Conservation (phyloP, 192 early-diverging fungal genomes). For the Coemansia sp. region DNA sequence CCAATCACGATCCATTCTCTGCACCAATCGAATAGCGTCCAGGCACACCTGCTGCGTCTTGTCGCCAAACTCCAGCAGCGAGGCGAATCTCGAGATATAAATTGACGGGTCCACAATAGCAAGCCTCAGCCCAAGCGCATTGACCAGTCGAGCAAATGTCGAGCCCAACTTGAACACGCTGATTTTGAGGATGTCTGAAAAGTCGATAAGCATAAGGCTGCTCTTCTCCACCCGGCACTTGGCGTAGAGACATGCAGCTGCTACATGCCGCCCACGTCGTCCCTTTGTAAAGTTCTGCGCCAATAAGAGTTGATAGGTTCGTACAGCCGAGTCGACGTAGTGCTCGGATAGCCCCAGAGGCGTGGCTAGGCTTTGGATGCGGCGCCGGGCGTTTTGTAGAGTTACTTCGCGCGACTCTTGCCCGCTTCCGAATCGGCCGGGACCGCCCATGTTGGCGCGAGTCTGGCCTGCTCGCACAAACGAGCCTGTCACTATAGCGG, state of each 20-base stretch:
- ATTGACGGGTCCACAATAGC: constrained; percentile 91
- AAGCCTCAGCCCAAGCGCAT: constrained; percentile 62
- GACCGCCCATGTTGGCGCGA: constrained; percentile 53
- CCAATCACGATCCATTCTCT: constrained; percentile 95
- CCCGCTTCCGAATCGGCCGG: constrained; percentile 50
- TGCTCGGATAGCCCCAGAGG: constrained; percentile 73
- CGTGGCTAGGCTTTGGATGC: constrained; percentile 75
- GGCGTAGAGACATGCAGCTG: constrained; percentile 90
- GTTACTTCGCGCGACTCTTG: constrained; percentile 74
- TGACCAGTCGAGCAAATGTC: constrained; percentile 78
- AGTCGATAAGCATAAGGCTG: constrained; percentile 94
- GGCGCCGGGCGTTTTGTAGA: constrained; percentile 67
- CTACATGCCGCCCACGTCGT: constrained; percentile 72
- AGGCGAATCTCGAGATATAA: constrained; percentile 91
- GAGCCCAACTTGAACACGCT: constrained; percentile 90
- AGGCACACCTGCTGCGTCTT: constrained; percentile 73
- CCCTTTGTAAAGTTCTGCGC: constrained; percentile 83
- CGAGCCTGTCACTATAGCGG: constrained; percentile 76
- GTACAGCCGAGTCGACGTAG: constrained; percentile 79
- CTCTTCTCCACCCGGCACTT: constrained; percentile 84
- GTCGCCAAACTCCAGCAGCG: constrained; percentile 88
- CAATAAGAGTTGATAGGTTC: constrained; percentile 84
- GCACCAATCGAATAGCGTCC: constrained; percentile 81
- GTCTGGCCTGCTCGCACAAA: constrained; percentile 71
- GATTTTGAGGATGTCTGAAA: constrained; percentile 80